Base-by-base conservation (phyloP, 306 rosid genomes). In the Fragaria vesca region DNA sequence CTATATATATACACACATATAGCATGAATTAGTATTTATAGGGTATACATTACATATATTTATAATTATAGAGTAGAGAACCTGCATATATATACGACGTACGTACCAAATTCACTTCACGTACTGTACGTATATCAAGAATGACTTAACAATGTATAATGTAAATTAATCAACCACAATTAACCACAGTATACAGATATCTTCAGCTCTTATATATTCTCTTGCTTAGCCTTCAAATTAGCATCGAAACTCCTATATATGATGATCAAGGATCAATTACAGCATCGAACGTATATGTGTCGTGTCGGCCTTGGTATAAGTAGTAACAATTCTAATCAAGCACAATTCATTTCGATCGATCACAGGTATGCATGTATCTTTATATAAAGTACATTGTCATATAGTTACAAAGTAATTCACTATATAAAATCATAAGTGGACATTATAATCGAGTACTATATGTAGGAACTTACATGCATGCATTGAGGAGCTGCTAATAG, bases 381-480 rank as follows among this genome's bases (percentile, higher is more conserved):
- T 65, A 32, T 65, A 34, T 32, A 65, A 65, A 15, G 45, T 34
- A 32, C 69, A 36, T 15, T 72, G 28, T 10, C 15, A 38, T 51
- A 38, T 51, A 8, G 50, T 72, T 72, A 32, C 61, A 30, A 3
- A 51, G 26, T 51, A 17, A 13, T 54, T 71, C 43, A 10, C 43
- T 71, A 66, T 66, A 30, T 12, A 16, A 2, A 3, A 61, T 26
- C 15, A 26, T 30, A 30, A 30, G 4, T 16, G 43, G 20, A 16
- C 69, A 34, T 32, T 17, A 65, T 65, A 65, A 38, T 38, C 42
- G 42, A 65, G n/a, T 62, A 30, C 42, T 62, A 50, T 13, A 26
- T 20, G 20, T 67, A 67, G 72, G 34, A 68, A 68, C 54, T 68
- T 43, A 68, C 72, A 68, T 72, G 62, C 60, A 32, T 71, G 65